phyloP scores from a whole-genome alignment of 164 flowering plant genomes.

The Umbilicus rupestris region DNA sequence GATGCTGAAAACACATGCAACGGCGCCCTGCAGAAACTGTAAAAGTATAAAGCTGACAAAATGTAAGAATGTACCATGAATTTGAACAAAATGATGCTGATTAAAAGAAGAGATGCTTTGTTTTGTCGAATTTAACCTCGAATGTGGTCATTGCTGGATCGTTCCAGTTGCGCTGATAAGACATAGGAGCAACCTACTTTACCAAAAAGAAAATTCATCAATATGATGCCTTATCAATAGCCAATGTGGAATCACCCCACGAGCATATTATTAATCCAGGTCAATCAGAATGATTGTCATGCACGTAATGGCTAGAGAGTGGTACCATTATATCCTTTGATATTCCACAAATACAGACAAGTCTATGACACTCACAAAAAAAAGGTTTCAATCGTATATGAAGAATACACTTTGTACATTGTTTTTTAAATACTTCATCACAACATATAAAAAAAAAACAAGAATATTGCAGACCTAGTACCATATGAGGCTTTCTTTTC shows the following conservation, averaged over 20 bases:
- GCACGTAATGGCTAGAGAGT: neutral
- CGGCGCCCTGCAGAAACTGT: neutral
- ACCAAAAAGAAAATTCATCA: slow-evolving; percentile 1
- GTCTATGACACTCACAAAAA: neutral
- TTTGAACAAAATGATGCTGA: neutral
- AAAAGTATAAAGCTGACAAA: neutral
- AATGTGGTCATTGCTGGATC: neutral
- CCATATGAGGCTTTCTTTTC: neutral
- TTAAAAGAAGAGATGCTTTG: neutral
- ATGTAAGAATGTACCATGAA: no score
- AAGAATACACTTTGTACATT: neutral
- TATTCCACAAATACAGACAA: neutral
- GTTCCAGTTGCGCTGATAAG: neutral
- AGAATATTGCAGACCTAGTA: neutral
- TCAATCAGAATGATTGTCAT: slow-evolving; percentile 2
- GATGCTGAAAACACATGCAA: neutral
- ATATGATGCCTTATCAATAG: neutral
- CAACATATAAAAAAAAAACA: neutral
- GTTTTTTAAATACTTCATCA: neutral
- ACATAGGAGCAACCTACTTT: neutral
- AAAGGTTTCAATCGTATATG: neutral
- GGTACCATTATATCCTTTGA: neutral
- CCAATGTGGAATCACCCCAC: neutral
- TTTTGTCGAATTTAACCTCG: neutral
- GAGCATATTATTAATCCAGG: neutral